These are phyloP conservation scores for Penicillium sp. DNA, from an alignment of 2,329 filamentous ascomycete species.

Conservation along the genomic window DNA sequence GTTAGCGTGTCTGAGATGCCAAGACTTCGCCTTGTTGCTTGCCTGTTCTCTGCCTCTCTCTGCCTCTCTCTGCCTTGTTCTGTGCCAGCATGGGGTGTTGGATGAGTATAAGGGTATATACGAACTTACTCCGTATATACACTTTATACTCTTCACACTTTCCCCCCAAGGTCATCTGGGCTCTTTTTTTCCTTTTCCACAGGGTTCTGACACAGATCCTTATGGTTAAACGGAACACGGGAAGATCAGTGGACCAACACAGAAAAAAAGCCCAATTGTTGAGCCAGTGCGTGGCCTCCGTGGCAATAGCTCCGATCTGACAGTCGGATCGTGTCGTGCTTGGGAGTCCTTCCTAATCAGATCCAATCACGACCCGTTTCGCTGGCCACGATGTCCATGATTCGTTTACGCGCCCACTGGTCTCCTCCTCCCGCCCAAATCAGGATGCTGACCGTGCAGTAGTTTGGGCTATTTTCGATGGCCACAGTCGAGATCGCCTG, in stretches of 20 bases:
- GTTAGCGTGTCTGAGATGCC: neutral
- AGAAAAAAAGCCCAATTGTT: neutral
- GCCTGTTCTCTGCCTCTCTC: neutral
- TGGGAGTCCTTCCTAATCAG: slow-evolving; percentile 13
- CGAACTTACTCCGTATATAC: too few relatives aligned
- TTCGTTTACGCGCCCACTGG: neutral
- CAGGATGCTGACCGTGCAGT: slow-evolving; percentile 4
- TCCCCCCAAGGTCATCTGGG: too few relatives aligned
- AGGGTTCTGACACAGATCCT: slow-evolving; percentile 1
- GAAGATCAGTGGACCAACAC: slow-evolving; percentile 1
- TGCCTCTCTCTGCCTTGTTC: too few relatives aligned
- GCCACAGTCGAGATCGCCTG: neutral
- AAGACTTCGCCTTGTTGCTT: neutral
- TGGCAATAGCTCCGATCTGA: slow-evolving; percentile 26
- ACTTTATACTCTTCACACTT: too few relatives aligned
- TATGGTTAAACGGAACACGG: slow-evolving; percentile 1
- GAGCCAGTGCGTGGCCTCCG: slow-evolving; percentile 2
- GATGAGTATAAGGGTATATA: too few relatives aligned
- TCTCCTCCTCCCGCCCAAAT: neutral
- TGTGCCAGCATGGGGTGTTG: too few relatives aligned
- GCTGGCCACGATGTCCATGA: neutral
- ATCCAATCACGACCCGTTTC: slow-evolving; percentile 12
- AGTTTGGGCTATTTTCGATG: neutral
- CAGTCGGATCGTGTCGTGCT: slow-evolving; percentile 19
- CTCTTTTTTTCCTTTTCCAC: neutral